Percentiles rank a stretch among this genome's conserved stretches.
phyloP scores from a whole-genome alignment of 495 filamentous ascomycete genomes.

The Barbatosphaeria neglecta region DNA sequence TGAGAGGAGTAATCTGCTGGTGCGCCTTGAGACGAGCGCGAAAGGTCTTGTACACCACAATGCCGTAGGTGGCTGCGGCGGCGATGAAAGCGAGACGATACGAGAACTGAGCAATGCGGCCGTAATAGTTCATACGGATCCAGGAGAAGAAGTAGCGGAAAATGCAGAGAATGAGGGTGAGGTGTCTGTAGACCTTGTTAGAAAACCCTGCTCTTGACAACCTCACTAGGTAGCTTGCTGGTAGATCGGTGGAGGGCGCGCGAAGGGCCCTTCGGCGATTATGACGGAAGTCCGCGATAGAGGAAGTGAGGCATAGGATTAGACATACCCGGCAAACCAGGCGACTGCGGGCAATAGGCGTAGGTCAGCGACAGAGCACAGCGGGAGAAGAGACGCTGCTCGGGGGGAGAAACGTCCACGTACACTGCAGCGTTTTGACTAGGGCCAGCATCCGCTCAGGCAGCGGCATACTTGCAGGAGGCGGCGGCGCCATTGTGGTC shows the following conservation, averaged over 20 bases:
- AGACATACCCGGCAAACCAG: conserved; percentile 85
- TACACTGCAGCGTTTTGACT: conserved; percentile 81
- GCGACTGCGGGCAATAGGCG: conserved; percentile 27
- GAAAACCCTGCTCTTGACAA: conserved; percentile 1
- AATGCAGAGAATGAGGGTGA: conserved; percentile 71
- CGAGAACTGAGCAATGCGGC: conserved; percentile 58
- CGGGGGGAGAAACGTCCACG: conserved; percentile 19
- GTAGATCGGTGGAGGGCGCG: too few relatives aligned
- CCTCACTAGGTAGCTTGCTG: too few relatives aligned
- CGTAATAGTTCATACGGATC: conserved; percentile 70
- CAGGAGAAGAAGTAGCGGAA: conserved; percentile 72
- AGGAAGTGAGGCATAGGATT: not conserved
- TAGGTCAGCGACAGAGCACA: conserved; percentile 14
- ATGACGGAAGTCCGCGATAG: not conserved
- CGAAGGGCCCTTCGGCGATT: not conserved
- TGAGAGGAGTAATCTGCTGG: conserved; percentile 43
- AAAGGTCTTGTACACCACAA: conserved; percentile 98
- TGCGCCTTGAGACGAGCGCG: conserved; percentile 64
- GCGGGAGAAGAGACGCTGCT: not conserved
- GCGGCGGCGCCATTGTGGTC: conserved; percentile 64
- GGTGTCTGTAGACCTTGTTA: conserved; percentile 45
- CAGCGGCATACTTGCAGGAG: conserved; percentile 57
- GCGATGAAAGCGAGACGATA: conserved; percentile 85
- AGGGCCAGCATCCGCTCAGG: conserved; percentile 61
- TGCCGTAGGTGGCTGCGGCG: conserved; percentile 87